phyloP scores from a whole-genome alignment of 768 basidiomycete genomes.

The Rhizopogon vesiculosus region DNA sequence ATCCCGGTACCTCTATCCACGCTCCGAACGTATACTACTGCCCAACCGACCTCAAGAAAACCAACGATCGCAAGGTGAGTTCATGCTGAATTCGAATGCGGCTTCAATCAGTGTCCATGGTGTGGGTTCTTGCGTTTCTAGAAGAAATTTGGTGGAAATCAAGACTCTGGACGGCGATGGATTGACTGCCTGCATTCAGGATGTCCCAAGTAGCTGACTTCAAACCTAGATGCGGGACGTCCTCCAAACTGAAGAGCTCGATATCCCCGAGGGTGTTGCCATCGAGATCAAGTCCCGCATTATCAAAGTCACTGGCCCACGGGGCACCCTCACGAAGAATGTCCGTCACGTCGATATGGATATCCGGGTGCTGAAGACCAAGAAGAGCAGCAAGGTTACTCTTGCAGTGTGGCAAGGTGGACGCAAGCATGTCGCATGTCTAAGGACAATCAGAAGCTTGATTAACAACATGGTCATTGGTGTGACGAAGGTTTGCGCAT shows the following conservation, averaged over 20 bases:
- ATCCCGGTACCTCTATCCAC: slow-evolving; percentile 14
- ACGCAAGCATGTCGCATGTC: slow-evolving; percentile 97
- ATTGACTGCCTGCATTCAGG: slow-evolving; percentile 31
- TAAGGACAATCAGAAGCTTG: slow-evolving; percentile 91
- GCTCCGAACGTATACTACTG: slow-evolving; percentile 1
- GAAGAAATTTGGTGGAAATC: slow-evolving; percentile 2
- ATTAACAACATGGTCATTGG: slow-evolving; percentile 98
- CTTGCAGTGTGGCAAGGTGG: slow-evolving; percentile 98
- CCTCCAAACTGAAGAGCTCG: slow-evolving; percentile 89
- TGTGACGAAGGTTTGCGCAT: slow-evolving; percentile 75
- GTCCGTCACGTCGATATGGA: slow-evolving; percentile 95
- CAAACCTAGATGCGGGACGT: slow-evolving; percentile 80
- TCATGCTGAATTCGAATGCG: neutral
- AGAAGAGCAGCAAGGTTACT: slow-evolving; percentile 70
- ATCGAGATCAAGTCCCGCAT: slow-evolving; percentile 87
- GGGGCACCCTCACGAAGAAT: slow-evolving; percentile 89
- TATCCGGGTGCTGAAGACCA: slow-evolving; percentile 70
- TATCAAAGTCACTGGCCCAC: slow-evolving; percentile 88
- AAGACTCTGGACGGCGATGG: slow-evolving; percentile 20
- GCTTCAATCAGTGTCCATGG: neutral
- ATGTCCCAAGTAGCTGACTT: slow-evolving; percentile 21
- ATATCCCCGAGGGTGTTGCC: slow-evolving; percentile 80
- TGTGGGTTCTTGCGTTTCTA: neutral
- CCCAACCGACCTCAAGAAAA: slow-evolving; percentile 21
- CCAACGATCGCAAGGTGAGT: slow-evolving; percentile 25